phyloP scores from a whole-genome alignment of 805 yeast species.

The Saitoella complicata region DNA sequence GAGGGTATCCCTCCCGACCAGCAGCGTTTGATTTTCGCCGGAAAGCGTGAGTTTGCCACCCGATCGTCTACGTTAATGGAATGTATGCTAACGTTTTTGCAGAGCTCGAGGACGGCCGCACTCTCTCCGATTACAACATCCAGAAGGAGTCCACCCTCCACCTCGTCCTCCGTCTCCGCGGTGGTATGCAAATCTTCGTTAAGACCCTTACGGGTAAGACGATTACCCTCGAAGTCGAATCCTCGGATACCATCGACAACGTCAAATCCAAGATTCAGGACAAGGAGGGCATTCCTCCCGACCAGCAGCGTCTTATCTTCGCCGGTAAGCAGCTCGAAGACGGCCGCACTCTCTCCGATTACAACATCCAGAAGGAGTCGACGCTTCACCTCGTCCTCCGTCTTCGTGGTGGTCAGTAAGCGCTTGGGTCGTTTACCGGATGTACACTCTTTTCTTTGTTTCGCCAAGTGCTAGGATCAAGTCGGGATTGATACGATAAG shows the following conservation, averaged over 20 bases:
- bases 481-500: too few relatives aligned
- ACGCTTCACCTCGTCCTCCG: slow-evolving; percentile 70
- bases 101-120: slow-evolving; percentile 89
- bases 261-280: slow-evolving; percentile 92
- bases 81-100: too few relatives aligned
- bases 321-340: slow-evolving; percentile 96
- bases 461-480: too few relatives aligned
- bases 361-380: slow-evolving; percentile 92
- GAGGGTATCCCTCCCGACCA: slow-evolving; percentile 96
- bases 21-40: slow-evolving; percentile 87
- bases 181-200: slow-evolving; percentile 88
- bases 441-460: too few relatives aligned
- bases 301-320: slow-evolving; percentile 86
- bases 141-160: slow-evolving; percentile 85
- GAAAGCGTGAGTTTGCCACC: too few relatives aligned
- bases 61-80: too few relatives aligned
- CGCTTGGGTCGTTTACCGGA: too few relatives aligned
- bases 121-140: slow-evolving; percentile 85
- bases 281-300: slow-evolving; percentile 94
- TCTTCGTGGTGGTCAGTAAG: slow-evolving; percentile 65
- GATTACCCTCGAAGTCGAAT: slow-evolving; percentile 77
- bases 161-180: slow-evolving; percentile 74
- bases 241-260: slow-evolving; percentile 88
- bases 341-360: slow-evolving; percentile 86
- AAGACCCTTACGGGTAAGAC: slow-evolving; percentile 85